phyloP scores from a whole-genome alignment of 1,284 basidiomycete genomes.

The Marasmius sp. region DNA sequence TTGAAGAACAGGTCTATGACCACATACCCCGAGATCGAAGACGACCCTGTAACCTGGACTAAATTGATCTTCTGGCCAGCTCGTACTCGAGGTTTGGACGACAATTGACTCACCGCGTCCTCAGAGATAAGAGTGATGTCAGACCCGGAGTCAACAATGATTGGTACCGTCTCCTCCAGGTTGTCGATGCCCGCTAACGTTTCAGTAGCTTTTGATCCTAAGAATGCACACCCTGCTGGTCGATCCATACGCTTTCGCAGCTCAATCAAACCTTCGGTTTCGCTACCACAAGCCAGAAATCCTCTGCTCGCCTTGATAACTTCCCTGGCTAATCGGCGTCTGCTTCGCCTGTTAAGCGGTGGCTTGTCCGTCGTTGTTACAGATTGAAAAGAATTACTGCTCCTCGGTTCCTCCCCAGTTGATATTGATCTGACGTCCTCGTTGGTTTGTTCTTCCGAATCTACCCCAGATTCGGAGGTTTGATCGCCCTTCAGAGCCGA shows the following conservation, averaged over 20 bases:
- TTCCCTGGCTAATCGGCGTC: background rate
- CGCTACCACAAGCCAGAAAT: background rate
- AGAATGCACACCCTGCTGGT: conserved; percentile 22
- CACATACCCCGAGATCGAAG: conserved; percentile 25
- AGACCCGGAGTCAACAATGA: conserved; percentile 17
- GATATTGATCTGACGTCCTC: no score
- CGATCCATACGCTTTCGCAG: conserved; percentile 13
- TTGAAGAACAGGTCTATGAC: conserved; percentile 22
- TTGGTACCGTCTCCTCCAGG: background rate
- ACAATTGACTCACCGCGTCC: conserved; percentile 10
- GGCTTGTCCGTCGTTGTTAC: background rate
- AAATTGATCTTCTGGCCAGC: conserved; percentile 23
- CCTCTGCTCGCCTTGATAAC: background rate
- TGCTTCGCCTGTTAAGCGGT: conserved; percentile 3
- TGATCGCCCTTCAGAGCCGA: no score
- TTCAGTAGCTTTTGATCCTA: conserved; percentile 18
- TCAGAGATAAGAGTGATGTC: conserved; percentile 25
- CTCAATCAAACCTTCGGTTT: conserved; percentile 5
- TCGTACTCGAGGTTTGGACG: conserved; percentile 11
- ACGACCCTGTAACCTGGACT: conserved; percentile 24
- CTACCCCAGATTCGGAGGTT: no score
- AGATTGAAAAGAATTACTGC: background rate
- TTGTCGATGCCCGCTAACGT: conserved; percentile 10
- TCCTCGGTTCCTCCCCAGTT: no score
- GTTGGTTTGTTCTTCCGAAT: no score